A percentile compares a stretch with the other conserved stretches of the same genome.
Conservation (phyloP, 441 rosid species). For the Populus hybrid region DNA sequence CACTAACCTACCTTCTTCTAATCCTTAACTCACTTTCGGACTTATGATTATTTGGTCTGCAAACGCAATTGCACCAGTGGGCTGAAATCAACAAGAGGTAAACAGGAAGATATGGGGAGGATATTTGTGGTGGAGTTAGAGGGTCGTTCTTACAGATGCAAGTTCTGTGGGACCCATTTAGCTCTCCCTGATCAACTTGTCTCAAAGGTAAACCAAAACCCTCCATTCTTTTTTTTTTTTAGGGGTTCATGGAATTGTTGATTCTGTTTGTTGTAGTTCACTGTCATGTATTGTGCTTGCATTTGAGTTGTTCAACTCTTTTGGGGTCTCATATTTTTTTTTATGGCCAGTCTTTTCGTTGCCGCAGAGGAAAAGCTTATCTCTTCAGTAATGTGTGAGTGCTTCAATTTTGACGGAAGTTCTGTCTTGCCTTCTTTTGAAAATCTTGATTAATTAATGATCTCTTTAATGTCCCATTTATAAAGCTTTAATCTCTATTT, state of each 20-base stretch:
- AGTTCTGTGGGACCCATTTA: conserved; percentile 75
- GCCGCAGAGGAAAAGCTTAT: conserved; percentile 86
- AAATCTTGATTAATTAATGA: neutral
- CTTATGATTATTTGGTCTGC: neutral
- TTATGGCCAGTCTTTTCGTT: conserved; percentile 55
- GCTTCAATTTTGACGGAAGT: conserved; percentile 2
- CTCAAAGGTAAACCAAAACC: conserved; percentile 43
- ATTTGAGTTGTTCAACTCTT: neutral
- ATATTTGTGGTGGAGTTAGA: conserved; percentile 80
- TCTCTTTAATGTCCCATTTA: no score
- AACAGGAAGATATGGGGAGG: conserved; percentile 56
- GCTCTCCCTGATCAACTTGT: conserved; percentile 70
- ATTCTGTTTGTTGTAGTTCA: neutral
- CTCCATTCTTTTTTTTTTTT: neutral
- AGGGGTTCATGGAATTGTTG: neutral
- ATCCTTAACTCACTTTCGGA: no score
- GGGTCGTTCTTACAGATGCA: conserved; percentile 90
- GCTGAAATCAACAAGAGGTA: neutral
- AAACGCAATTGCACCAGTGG: neutral
- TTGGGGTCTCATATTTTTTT: neutral
- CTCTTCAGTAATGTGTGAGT: conserved; percentile 83
- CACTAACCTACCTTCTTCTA: no score
- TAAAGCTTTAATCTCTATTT: no score
- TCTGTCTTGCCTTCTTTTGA: conserved; percentile 5
- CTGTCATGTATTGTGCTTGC: neutral